Evolutionary conservation across 2,329 filamentous ascomycete species (phyloP).

Genomic region (Clonostachys solani): DNA sequence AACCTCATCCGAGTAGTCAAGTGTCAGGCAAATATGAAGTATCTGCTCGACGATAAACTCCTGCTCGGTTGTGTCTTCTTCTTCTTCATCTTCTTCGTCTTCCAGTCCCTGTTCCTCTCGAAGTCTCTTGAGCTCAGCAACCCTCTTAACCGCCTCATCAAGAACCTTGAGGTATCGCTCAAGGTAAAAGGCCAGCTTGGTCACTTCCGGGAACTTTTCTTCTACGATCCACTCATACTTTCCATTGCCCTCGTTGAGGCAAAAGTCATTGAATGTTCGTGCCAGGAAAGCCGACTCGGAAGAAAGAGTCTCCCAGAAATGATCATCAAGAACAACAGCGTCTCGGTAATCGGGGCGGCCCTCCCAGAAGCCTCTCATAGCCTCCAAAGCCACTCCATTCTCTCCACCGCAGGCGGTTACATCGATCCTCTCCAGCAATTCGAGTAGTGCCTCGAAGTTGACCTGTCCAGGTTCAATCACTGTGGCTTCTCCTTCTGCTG

Average conservation of each 20-base stretch:
- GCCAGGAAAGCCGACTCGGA: constrained; percentile 88
- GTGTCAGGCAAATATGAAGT: constrained; percentile 82
- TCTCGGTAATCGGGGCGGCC: constrained; percentile 80
- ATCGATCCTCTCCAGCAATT: constrained; percentile 91
- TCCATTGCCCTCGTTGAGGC: constrained; percentile 67
- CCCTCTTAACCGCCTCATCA: constrained; percentile 57
- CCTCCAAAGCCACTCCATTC: constrained; percentile 85
- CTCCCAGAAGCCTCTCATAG: constrained; percentile 96
- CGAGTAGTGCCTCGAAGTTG: constrained; percentile 78
- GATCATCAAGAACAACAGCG: constrained; percentile 65
- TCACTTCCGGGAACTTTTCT: constrained; percentile 93
- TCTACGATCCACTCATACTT: constrained; percentile 75
- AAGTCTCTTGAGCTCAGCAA: constrained; percentile 30
- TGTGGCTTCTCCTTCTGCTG: constrained; percentile 52
- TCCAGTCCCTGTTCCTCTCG: not conserved
- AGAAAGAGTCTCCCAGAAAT: constrained; percentile 76
- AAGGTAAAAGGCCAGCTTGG: constrained; percentile 81
- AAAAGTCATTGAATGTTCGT: constrained; percentile 92
- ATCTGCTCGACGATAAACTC: constrained; percentile 97
- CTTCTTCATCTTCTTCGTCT: constrained; percentile 53
- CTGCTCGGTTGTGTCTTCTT: constrained; percentile 82
- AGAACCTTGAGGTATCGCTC: constrained; percentile 73
- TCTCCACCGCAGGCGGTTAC: constrained; percentile 87
- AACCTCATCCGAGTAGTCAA: constrained; percentile 97
- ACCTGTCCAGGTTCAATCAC: constrained; percentile 55